Conservation (phyloP, 768 basidiomycete species). For the Suillus alpinus region DNA sequence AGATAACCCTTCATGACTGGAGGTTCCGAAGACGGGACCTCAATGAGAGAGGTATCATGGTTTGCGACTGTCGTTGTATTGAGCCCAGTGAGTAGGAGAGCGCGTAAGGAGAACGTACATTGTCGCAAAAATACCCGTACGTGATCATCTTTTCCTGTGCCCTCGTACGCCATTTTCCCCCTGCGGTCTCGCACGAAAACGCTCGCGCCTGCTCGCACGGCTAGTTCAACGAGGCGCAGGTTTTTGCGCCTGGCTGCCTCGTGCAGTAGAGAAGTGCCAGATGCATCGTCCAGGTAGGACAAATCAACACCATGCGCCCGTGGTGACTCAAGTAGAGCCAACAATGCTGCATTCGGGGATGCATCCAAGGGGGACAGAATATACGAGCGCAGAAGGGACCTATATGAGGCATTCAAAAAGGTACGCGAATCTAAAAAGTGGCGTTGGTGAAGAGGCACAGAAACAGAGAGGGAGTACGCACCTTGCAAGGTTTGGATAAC, state of each 20-base stretch:
- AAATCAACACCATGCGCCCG: conserved; percentile 73
- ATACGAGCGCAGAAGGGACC: conserved; percentile 70
- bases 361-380: conserved; percentile 53
- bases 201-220: conserved; percentile 81
- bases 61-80: conserved; percentile 58
- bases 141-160: conserved; percentile 73
- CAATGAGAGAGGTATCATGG: conserved; percentile 71
- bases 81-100: background rate
- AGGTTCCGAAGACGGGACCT: conserved; percentile 47
- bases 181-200: conserved; percentile 80
- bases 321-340: conserved; percentile 64
- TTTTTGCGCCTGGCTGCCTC: conserved; percentile 85
- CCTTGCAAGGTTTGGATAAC: conserved; percentile 66
- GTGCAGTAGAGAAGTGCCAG: conserved; percentile 78
- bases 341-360: conserved; percentile 42
- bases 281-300: conserved; percentile 74
- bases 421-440: conserved; percentile 68
- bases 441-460: background rate
- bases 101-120: conserved; percentile 46
- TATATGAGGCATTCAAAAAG: conserved; percentile 71
- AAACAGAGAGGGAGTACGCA: conserved; percentile 24
- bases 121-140: conserved; percentile 82
- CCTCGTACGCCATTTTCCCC: conserved; percentile 69
- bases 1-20: conserved; percentile 73
- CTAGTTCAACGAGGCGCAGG: conserved; percentile 78